Evolutionary conservation across 495 filamentous ascomycete species (phyloP), one percentile per base, ranked within the genome.

Genomic region (Aspergillus carlsbadensis): DNA sequence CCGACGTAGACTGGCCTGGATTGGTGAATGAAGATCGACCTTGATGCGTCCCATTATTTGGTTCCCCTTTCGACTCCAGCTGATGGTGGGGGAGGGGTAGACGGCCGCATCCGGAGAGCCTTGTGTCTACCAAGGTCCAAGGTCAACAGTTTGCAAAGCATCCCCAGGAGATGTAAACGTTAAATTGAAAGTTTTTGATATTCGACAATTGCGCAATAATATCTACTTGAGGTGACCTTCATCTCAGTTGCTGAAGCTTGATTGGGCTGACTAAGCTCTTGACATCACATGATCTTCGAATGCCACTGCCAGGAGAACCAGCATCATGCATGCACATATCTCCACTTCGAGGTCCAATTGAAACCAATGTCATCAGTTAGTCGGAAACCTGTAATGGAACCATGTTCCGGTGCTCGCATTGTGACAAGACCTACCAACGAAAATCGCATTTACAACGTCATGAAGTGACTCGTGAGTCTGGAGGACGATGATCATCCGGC

Each of bases 321-420:
- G 39, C 39, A 29, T 29, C 13, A 41, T 41, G 39, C 39, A 41
- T 17, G 39, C 39, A 17, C 15, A 4, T n/a, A 17, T 35, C 45
- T 49, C 46, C 46, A 49, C 31, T 46, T 22, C 4, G 8, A 29
- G 26, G 26, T 8, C 31, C 10, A 20, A 10, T 35, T 20, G 3
- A 11, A 3, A 14, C 13, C 31, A 13, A 34, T 11, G 6, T 14
- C n/a, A n/a, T n/a, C n/a, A 14, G 4, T 14, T 34, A 15, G n/a
- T 26, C 34, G n/a, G 21, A 10, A 49, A n/a, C 26, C 8, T 20
- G n/a, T 5, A 8, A 52, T 45, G 17, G 18, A 40, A 57, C 21
- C 31, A 72, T 74, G 70, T 73, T 71, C 41, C 60, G 60, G 35
- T 73, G 70, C 52, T 46, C 64, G 15, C 54, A 64, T 22, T 73